Percentiles rank a stretch among this genome's conserved stretches.
These are phyloP conservation scores for Vitis hybrid DNA, from an alignment of 177 flowering plant species.

Conservation along the genomic window DNA sequence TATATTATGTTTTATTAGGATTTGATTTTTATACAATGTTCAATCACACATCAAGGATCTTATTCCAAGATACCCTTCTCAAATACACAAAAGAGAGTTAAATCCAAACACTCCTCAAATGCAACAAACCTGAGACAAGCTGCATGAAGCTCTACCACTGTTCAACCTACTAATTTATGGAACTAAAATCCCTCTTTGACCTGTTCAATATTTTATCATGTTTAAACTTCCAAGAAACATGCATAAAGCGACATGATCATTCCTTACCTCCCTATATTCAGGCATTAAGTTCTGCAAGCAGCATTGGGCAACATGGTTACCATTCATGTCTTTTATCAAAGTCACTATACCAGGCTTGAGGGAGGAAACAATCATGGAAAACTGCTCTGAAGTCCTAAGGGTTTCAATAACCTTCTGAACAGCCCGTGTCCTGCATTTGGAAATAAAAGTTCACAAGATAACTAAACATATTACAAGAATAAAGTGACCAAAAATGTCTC, in stretches of 20 bases:
- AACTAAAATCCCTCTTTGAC: not conserved
- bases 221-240: not conserved
- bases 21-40: not conserved
- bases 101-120: not conserved
- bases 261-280: constrained; percentile 46
- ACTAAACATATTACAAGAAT: constrained; percentile 2
- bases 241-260: not conserved
- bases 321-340: constrained; percentile 62
- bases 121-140: not conserved
- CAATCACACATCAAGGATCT: not conserved
- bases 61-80: not conserved
- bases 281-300: constrained; percentile 60
- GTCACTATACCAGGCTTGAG: constrained; percentile 55
- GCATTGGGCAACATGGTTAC: constrained; percentile 74
- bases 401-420: constrained; percentile 76
- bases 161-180: not conserved
- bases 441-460: not conserved
- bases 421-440: constrained; percentile 59
- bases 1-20: too few species aligned
- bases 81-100: not conserved
- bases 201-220: not conserved
- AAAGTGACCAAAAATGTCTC: not conserved
- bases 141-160: not conserved
- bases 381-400: constrained; percentile 51
- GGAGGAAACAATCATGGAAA: constrained; percentile 49